phyloP scores from a whole-genome alignment of 805 yeast genomes.

The Candida jianshihensis region DNA sequence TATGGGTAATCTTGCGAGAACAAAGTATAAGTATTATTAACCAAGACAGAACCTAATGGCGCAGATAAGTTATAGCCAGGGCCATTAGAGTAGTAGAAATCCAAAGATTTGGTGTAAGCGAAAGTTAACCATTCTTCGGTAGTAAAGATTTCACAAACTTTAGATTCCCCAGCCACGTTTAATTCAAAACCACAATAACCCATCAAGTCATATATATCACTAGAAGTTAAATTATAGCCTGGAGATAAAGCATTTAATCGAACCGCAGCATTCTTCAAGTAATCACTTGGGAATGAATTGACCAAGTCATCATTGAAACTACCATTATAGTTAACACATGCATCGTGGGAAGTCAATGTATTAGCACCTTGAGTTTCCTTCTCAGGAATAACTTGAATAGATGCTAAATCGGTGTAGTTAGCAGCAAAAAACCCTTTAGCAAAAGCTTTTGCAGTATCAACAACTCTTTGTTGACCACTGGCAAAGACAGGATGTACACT shows the following conservation, averaged over 20 bases:
- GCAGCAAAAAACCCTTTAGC: constrained; percentile 44
- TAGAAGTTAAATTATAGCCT: constrained; percentile 42
- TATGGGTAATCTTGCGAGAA: constrained; percentile 44
- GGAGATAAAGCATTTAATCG: constrained; percentile 52
- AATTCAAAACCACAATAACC: constrained; percentile 70
- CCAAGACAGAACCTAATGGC: constrained; percentile 55
- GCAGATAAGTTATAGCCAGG: constrained; percentile 53
- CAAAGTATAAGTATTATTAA: constrained; percentile 43
- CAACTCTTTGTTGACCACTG: constrained; percentile 41
- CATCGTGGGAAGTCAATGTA: constrained; percentile 39
- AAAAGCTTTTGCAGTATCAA: constrained; percentile 38
- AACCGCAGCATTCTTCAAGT: constrained; percentile 45
- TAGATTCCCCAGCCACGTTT: constrained; percentile 60
- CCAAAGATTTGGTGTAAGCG: constrained; percentile 54
- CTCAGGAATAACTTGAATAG: constrained; percentile 33
- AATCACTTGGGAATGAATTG: constrained; percentile 23
- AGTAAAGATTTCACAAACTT: constrained; percentile 62
- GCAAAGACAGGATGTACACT: constrained; percentile 39
- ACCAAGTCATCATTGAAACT: constrained; percentile 12
- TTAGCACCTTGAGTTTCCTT: constrained; percentile 39
- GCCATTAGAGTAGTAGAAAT: constrained; percentile 54
- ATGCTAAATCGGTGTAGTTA: constrained; percentile 26
- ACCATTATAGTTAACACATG: constrained; percentile 33
- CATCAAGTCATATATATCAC: constrained; percentile 49
- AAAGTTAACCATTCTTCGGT: constrained; percentile 57